Percentiles rank a stretch among this genome's conserved stretches.
phyloP scores from a whole-genome alignment of 371 early-diverging fungal species.

The Capillidium rhysosporum region DNA sequence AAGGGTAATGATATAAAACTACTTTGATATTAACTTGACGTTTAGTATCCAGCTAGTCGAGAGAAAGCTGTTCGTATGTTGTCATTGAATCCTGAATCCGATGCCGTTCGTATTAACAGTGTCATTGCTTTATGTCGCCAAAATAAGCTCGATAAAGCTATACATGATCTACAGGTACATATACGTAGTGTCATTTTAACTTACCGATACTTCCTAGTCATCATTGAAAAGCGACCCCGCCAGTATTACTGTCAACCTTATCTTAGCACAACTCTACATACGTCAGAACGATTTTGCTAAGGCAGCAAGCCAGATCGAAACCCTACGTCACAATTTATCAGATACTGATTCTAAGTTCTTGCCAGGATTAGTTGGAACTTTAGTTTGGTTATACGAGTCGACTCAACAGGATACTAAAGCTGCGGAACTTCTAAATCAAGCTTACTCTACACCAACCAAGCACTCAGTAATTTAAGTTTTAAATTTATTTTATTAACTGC shows the following conservation, averaged over 20 bases:
- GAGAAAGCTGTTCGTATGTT: too few relatives aligned
- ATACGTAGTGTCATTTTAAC: not conserved
- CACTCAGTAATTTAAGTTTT: not conserved
- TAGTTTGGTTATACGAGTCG: constrained; percentile 1
- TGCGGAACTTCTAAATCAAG: not conserved
- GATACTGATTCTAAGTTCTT: not conserved
- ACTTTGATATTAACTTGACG: too few relatives aligned
- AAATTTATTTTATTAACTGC: not conserved
- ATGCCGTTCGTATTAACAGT: not conserved
- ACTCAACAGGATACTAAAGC: not conserved
- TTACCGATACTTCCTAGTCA: not conserved
- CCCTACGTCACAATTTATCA: not conserved
- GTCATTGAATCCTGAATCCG: too few relatives aligned
- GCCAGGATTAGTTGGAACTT: constrained; percentile 6
- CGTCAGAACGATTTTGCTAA: not conserved
- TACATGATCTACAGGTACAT: constrained; percentile 1
- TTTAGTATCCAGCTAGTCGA: too few relatives aligned
- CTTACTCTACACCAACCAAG: not conserved
- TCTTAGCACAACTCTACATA: constrained; percentile 1
- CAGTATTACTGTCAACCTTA: not conserved
- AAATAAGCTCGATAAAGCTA: not conserved
- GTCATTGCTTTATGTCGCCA: not conserved
- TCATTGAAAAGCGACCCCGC: not conserved
- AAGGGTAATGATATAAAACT: too few relatives aligned
- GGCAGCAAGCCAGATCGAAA: not conserved